Percentiles rank a stretch among this genome's conserved stretches.
Conservation (phyloP, 2,329 filamentous ascomycete genomes). For the Dothideomycetes sp. region DNA sequence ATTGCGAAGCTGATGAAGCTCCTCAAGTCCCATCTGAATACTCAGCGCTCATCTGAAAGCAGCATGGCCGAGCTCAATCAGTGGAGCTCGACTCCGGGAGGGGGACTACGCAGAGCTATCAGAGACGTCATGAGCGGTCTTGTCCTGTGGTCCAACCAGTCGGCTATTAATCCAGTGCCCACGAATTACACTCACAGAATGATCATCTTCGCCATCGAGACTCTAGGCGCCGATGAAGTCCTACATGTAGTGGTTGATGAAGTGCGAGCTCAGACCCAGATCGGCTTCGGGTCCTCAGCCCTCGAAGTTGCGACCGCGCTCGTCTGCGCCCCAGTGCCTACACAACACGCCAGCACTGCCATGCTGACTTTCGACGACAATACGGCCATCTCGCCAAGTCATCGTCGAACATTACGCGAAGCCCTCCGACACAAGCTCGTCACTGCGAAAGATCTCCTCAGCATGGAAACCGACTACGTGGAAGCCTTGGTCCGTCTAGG, state of each 20-base stretch:
- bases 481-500: slow-evolving; percentile 26
- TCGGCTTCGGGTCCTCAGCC: slow-evolving; percentile 47
- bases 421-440: slow-evolving; percentile 37
- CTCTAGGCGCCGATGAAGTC: slow-evolving; percentile 51
- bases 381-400: neutral
- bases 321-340: slow-evolving; percentile 51
- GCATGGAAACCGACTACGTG: slow-evolving; percentile 47
- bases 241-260: slow-evolving; percentile 57
- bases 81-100: slow-evolving; percentile 41
- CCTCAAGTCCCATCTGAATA: slow-evolving; percentile 47
- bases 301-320: slow-evolving; percentile 61
- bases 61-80: slow-evolving; percentile 57
- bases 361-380: slow-evolving; percentile 8
- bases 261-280: slow-evolving; percentile 43
- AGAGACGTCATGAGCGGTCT: slow-evolving; percentile 52
- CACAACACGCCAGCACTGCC: slow-evolving; percentile 18
- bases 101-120: slow-evolving; percentile 46
- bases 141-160: slow-evolving; percentile 50
- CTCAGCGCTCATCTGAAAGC: slow-evolving; percentile 50
- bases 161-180: slow-evolving; percentile 39
- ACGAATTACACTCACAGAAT: slow-evolving; percentile 64
- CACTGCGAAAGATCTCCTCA: slow-evolving; percentile 43
- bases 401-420: slow-evolving; percentile 11
- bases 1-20: slow-evolving; percentile 58
- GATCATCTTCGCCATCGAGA: slow-evolving; percentile 47